Percentiles rank a stretch among this genome's conserved stretches.
phyloP scores from a whole-genome alignment of 768 basidiomycete genomes.

The Holtermannia corniformis region DNA sequence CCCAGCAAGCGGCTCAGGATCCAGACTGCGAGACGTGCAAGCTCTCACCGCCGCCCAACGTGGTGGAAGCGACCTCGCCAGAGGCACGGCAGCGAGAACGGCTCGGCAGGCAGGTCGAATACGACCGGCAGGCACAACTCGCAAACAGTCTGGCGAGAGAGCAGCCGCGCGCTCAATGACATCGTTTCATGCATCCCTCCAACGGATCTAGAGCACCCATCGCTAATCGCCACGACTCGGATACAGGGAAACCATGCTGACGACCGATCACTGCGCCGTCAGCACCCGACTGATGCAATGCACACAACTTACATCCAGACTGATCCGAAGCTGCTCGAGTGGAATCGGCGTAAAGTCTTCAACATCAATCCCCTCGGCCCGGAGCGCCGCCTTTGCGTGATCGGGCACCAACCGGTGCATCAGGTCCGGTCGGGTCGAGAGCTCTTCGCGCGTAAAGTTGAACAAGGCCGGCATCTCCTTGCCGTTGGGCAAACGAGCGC shows the following conservation, averaged over 20 bases:
- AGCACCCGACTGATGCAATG: neutral
- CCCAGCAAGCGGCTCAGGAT: slow-evolving; percentile 21
- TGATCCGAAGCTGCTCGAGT: slow-evolving; percentile 86
- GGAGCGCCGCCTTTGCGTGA: slow-evolving; percentile 81
- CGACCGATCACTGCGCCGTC: neutral
- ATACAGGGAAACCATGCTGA: too few relatives aligned
- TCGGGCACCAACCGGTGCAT: slow-evolving; percentile 83
- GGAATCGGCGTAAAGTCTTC: slow-evolving; percentile 95
- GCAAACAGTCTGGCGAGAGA: slow-evolving; percentile 23
- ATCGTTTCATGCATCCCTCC: slow-evolving; percentile 21
- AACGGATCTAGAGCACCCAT: too few relatives aligned
- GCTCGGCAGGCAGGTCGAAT: slow-evolving; percentile 25
- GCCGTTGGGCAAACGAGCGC: slow-evolving; percentile 90
- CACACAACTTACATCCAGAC: slow-evolving; percentile 54
- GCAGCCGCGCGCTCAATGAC: slow-evolving; percentile 20
- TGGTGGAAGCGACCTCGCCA: slow-evolving; percentile 21
- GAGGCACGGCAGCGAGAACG: slow-evolving; percentile 20
- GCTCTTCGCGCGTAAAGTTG: slow-evolving; percentile 95
- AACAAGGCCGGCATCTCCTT: slow-evolving; percentile 91
- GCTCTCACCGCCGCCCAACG: slow-evolving; percentile 26
- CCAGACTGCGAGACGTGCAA: slow-evolving; percentile 27
- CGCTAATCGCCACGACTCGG: too few relatives aligned
- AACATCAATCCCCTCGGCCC: slow-evolving; percentile 72
- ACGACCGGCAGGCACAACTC: slow-evolving; percentile 28
- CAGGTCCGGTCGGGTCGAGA: slow-evolving; percentile 91